Conservation (phyloP, 1,284 basidiomycete genomes). For the Pterulicium gracile region DNA sequence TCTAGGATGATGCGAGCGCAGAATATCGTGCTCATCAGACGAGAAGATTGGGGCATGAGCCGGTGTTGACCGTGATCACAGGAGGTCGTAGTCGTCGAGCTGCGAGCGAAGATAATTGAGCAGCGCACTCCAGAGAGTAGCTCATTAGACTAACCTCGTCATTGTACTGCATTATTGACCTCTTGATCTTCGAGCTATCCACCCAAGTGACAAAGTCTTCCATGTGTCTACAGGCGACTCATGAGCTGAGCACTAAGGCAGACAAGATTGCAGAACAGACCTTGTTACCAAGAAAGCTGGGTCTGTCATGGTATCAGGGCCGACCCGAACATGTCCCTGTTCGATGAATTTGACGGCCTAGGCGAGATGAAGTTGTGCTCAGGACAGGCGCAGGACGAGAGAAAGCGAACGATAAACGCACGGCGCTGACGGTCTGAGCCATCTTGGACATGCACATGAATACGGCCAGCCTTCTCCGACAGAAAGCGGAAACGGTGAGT, state of each 20-base stretch:
- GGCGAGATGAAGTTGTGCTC: constrained; percentile 5
- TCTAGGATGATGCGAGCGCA: no score
- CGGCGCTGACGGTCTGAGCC: constrained; percentile 92
- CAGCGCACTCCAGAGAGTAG: not conserved
- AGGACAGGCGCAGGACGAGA: constrained; percentile 4
- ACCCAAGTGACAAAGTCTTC: constrained; percentile 99
- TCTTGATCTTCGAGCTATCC: constrained; percentile 93
- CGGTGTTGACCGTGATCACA: no score
- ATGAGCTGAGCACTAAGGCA: not conserved
- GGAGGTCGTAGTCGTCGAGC: constrained; percentile 86
- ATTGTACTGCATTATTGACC: constrained; percentile 94
- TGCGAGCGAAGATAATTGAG: constrained; percentile 19
- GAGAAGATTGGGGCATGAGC: no score
- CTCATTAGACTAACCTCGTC: constrained; percentile 63
- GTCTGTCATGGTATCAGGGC: constrained; percentile 92
- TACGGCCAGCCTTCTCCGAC: constrained; percentile 84
- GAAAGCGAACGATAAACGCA: constrained; percentile 29
- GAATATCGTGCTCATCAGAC: not conserved
- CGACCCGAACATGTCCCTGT: constrained; percentile 96
- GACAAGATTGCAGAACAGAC: constrained; percentile 19
- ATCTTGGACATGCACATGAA: constrained; percentile 91
- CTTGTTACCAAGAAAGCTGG: constrained; percentile 95
- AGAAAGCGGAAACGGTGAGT: constrained; percentile 92
- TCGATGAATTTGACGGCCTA: constrained; percentile 96
- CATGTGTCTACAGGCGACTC: constrained; percentile 58